These are phyloP conservation scores for Chalaropsis thielavioides DNA, from an alignment of 2,329 filamentous ascomycete genomes.

Conservation along the genomic window DNA sequence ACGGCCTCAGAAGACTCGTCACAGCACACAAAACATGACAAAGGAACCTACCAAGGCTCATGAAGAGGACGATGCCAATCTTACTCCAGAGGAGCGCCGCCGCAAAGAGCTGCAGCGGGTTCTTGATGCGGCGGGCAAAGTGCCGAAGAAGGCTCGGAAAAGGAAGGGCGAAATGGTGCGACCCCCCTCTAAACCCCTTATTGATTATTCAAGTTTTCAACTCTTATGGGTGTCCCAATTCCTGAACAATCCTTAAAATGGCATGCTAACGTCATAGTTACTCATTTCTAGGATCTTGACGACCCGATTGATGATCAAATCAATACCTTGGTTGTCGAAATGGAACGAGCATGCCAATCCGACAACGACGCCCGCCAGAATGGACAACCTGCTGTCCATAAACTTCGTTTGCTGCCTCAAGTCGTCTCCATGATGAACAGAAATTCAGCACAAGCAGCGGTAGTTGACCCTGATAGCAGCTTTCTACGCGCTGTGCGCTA, in stretches of 20 bases:
- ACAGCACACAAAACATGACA: conserved; percentile 32
- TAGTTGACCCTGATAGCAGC: conserved; percentile 90
- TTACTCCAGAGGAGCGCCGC: conserved; percentile 74
- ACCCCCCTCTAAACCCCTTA: background rate
- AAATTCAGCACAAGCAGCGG: conserved; percentile 68
- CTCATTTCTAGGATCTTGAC: conserved; percentile 56
- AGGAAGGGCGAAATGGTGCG: conserved; percentile 36
- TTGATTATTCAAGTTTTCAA: background rate
- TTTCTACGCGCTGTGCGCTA: conserved; percentile 89
- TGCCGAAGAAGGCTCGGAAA: conserved; percentile 58
- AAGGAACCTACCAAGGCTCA: conserved; percentile 31
- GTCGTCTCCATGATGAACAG: conserved; percentile 80
- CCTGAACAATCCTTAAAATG: background rate
- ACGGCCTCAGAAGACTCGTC: conserved; percentile 34
- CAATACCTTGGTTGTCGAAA: conserved; percentile 69
- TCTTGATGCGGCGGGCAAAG: conserved; percentile 75
- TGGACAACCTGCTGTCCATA: conserved; percentile 73
- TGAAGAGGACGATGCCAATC: conserved; percentile 57
- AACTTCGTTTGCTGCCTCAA: conserved; percentile 84
- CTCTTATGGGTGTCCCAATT: background rate
- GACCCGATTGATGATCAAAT: conserved; percentile 83
- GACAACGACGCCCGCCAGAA: conserved; percentile 72
- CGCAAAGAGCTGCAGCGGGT: conserved; percentile 71
- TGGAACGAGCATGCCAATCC: conserved; percentile 77
- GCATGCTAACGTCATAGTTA: background rate